Percentiles rank a stretch among this genome's conserved stretches.
These are phyloP conservation scores for Cryptococcus depauperatus DNA, from an alignment of 1,284 basidiomycete genomes.

Conservation along the genomic window DNA sequence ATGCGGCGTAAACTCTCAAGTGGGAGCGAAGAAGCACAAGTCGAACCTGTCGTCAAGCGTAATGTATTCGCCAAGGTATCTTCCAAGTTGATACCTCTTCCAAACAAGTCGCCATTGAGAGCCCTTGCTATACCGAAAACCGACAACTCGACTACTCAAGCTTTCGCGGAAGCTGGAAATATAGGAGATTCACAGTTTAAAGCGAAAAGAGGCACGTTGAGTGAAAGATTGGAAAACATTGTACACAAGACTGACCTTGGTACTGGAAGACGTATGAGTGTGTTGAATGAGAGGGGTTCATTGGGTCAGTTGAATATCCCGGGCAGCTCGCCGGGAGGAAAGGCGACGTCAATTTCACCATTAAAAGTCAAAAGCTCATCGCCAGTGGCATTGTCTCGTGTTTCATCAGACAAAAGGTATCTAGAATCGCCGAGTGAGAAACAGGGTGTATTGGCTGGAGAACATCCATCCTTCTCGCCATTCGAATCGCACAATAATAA, in stretches of 20 bases:
- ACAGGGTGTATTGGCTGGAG: too few relatives aligned
- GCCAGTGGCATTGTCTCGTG: neutral
- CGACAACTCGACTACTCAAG: neutral
- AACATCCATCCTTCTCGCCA: neutral
- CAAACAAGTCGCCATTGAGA: neutral
- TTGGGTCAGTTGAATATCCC: neutral
- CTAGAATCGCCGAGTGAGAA: constrained; percentile 4
- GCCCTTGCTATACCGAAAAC: neutral
- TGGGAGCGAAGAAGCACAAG: neutral
- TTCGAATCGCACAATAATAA: neutral
- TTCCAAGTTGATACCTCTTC: neutral
- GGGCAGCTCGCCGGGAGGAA: neutral
- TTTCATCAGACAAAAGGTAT: neutral
- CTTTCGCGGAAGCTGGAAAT: neutral
- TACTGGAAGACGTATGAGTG: neutral
- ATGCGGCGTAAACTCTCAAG: neutral
- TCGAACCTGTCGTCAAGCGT: neutral
- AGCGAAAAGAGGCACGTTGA: neutral
- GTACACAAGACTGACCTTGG: neutral
- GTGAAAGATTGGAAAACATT: neutral
- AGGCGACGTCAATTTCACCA: constrained; percentile 23
- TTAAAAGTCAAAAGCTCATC: constrained; percentile 14
- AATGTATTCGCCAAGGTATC: neutral
- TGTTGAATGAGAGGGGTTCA: neutral
- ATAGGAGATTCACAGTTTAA: neutral